Evolutionary conservation across 257 asterid genomes (phyloP).

Genomic region (Nicotiana tomentosiformis): DNA sequence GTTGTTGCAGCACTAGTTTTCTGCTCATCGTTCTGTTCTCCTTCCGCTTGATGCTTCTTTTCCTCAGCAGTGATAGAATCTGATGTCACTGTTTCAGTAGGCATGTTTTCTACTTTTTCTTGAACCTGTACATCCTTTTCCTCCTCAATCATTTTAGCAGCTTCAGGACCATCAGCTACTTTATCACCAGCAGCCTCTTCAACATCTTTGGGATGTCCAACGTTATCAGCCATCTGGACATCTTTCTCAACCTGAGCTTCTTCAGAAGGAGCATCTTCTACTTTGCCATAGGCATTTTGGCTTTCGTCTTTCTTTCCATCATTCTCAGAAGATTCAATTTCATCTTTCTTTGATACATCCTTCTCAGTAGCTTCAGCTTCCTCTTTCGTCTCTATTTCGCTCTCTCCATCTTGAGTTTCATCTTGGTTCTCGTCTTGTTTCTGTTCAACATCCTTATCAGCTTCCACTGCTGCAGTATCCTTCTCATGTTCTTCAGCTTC

Average conservation of each 20-base stretch:
- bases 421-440: not conserved
- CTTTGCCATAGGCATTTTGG: not conserved
- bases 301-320: not conserved
- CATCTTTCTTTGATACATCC: constrained; percentile 5
- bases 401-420: constrained; percentile 14
- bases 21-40: not conserved
- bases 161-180: constrained; percentile 15
- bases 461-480: not conserved
- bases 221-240: not conserved
- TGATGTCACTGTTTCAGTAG: not conserved
- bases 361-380: constrained; percentile 13
- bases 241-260: constrained; percentile 7
- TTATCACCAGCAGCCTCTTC: constrained; percentile 5
- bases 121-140: not conserved
- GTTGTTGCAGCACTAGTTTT: not conserved
- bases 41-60: not conserved
- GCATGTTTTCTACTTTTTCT: not conserved
- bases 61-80: not conserved
- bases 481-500: constrained; percentile 26
- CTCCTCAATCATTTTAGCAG: constrained; percentile 5
- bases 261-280: constrained; percentile 9
- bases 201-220: not conserved
- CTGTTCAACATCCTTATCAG: not conserved
- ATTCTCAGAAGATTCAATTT: not conserved
- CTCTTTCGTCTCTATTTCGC: constrained; percentile 3